Percentiles rank a stretch among this genome's conserved stretches.
Evolutionary conservation across 2,329 filamentous ascomycete genomes (phyloP).

Genomic region (Pseudocercospora pini-densiflorae): DNA sequence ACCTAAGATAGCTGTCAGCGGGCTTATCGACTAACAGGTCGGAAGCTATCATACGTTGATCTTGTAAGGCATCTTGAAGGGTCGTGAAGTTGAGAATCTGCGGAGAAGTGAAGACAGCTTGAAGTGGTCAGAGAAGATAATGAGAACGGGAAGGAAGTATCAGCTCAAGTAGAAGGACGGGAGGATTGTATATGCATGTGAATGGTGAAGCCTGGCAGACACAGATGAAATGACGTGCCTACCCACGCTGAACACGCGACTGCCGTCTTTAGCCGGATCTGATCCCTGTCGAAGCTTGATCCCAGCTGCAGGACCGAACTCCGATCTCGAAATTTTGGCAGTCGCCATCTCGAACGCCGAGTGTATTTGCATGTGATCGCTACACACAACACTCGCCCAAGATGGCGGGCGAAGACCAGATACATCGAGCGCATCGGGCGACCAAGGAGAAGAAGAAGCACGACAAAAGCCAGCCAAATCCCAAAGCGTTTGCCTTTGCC

Average conservation of each 20-base stretch:
- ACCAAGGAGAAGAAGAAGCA: constrained; percentile 82
- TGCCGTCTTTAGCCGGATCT: constrained; percentile 9
- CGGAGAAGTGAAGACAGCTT: constrained; percentile 12
- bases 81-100: constrained; percentile 14
- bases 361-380: not conserved
- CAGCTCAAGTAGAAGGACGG: not conserved
- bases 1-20: constrained; percentile 61
- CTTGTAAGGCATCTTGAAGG: constrained; percentile 28
- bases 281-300: constrained; percentile 6
- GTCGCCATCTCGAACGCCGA: not conserved
- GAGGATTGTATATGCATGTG: not conserved
- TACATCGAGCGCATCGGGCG: constrained; percentile 83
- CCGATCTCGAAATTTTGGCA: constrained; percentile 10
- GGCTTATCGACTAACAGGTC: constrained; percentile 2
- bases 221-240: constrained; percentile 5
- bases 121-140: not conserved
- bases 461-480: constrained; percentile 68
- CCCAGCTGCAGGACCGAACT: constrained; percentile 2
- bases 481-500: constrained; percentile 86
- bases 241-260: constrained; percentile 3
- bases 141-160: not conserved
- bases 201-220: not conserved
- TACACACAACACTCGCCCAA: constrained; percentile 2
- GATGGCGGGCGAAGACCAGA: constrained; percentile 62
- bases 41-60: constrained; percentile 36